Conservation (phyloP, 78 protist species). For the Neovahlkampfia damariscottae region DNA sequence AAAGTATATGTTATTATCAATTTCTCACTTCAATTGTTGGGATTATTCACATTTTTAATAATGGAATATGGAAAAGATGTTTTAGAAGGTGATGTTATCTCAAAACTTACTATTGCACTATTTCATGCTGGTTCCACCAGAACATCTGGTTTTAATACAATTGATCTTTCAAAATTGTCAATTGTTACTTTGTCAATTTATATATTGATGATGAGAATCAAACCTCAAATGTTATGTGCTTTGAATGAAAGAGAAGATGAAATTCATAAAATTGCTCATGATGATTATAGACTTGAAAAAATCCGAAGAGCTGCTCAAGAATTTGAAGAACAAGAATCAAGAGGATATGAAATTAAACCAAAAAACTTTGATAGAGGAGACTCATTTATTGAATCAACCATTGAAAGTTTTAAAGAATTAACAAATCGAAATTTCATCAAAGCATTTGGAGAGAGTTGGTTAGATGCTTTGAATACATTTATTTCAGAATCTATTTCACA, state of each 20-base stretch:
- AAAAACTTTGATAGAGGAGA: background rate
- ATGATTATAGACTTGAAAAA: background rate
- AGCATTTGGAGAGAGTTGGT: background rate
- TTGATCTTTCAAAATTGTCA: background rate
- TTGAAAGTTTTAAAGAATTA: background rate
- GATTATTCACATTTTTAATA: background rate
- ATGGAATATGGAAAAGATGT: background rate
- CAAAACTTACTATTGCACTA: background rate
- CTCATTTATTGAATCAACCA: background rate
- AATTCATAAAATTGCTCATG: background rate
- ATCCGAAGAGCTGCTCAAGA: background rate
- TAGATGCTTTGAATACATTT: background rate
- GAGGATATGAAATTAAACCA: background rate
- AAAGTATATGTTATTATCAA: background rate
- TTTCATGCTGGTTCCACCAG: background rate
- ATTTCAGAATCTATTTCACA: background rate
- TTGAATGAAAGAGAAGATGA: background rate
- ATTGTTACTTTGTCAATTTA: background rate
- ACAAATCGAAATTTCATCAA: background rate
- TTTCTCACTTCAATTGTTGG: background rate
- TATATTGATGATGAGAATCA: background rate
- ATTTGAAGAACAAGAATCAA: background rate
- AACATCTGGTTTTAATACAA: background rate
- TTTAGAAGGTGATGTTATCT: background rate
- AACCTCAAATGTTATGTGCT: background rate